Evolutionary conservation across 208 protist genomes (phyloP).

Genomic region (Leishmania lainsoni): DNA sequence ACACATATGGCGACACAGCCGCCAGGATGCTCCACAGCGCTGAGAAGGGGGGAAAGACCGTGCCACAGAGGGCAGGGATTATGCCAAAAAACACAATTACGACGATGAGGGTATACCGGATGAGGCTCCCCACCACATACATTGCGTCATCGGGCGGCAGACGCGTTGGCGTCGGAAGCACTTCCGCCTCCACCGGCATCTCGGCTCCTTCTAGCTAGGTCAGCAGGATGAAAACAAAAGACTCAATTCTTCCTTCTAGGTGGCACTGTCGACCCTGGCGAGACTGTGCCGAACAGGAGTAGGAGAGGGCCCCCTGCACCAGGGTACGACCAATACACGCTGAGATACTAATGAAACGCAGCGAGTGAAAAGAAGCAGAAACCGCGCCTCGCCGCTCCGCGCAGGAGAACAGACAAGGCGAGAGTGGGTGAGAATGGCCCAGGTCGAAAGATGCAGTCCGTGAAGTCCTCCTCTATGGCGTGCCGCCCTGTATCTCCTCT

Average conservation of each 20-base stretch:
- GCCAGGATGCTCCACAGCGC: conserved; percentile 77
- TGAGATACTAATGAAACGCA: not conserved
- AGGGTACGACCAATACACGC: not conserved
- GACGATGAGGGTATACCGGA: conserved; percentile 53
- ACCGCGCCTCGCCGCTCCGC: not conserved
- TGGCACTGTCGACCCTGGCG: not conserved
- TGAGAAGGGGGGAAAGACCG: conserved; percentile 80
- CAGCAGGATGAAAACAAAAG: not conserved
- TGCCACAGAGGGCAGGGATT: conserved; percentile 74
- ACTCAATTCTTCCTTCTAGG: not conserved
- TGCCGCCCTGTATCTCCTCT: too few species aligned
- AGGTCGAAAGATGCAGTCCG: not conserved
- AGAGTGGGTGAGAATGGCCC: not conserved
- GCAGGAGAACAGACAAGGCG: not conserved
- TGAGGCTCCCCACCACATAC: conserved; percentile 52
- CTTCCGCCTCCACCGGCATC: conserved; percentile 84
- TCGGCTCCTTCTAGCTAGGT: not conserved
- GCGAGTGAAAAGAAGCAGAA: not conserved
- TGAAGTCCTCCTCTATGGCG: not conserved
- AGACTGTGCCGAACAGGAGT: not conserved
- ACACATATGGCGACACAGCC: conserved; percentile 75
- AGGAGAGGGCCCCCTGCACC: not conserved
- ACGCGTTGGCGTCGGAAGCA: conserved; percentile 74
- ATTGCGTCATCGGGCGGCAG: conserved; percentile 85
- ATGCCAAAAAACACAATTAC: conserved; percentile 77